phyloP scores from a whole-genome alignment of 257 asterid genomes.

The Ballota nigra region DNA sequence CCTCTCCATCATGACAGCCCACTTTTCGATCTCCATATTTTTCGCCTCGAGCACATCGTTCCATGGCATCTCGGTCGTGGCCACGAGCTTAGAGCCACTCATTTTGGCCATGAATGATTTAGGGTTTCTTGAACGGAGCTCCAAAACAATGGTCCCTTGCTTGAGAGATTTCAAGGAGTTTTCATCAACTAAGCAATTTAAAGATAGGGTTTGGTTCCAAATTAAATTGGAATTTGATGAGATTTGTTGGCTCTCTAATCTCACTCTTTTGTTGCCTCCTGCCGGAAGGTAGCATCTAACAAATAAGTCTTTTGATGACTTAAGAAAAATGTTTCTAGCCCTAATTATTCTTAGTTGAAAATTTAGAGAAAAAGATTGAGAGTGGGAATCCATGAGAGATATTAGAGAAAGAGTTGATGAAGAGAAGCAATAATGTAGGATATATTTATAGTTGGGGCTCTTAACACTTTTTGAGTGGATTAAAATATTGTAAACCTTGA shows the following conservation, averaged over 20 bases:
- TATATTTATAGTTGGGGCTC: slow-evolving; percentile 45
- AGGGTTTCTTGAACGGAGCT: slow-evolving; percentile 49
- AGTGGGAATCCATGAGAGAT: slow-evolving; percentile 30
- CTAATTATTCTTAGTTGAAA: slow-evolving; percentile 45
- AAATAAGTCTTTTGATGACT: slow-evolving; percentile 36
- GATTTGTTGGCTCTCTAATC: slow-evolving; percentile 43
- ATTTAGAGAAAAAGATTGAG: slow-evolving; percentile 24
- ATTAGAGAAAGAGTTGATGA: slow-evolving; percentile 13
- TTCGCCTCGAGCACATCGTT: slow-evolving; percentile 16
- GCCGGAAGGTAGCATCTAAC: slow-evolving; percentile 61
- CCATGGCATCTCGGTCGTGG: slow-evolving; percentile 58
- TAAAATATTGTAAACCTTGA: too few relatives aligned
- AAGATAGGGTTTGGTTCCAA: slow-evolving; percentile 58
- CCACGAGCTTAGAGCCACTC: slow-evolving; percentile 52
- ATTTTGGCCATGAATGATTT: slow-evolving; percentile 32
- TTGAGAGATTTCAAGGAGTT: slow-evolving; percentile 36
- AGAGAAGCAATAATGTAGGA: slow-evolving; percentile 13
- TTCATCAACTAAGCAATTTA: slow-evolving; percentile 44
- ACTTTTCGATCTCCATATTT: slow-evolving; percentile 42
- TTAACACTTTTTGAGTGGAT: slow-evolving; percentile 3
- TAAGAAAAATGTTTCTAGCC: slow-evolving; percentile 41
- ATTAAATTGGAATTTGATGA: slow-evolving; percentile 38
- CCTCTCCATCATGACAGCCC: not conserved
- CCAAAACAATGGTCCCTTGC: slow-evolving; percentile 39
- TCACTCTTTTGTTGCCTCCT: slow-evolving; percentile 41